phyloP scores from a whole-genome alignment of 163 green algal species.

The Chlamydomonas reinhardtii region DNA sequence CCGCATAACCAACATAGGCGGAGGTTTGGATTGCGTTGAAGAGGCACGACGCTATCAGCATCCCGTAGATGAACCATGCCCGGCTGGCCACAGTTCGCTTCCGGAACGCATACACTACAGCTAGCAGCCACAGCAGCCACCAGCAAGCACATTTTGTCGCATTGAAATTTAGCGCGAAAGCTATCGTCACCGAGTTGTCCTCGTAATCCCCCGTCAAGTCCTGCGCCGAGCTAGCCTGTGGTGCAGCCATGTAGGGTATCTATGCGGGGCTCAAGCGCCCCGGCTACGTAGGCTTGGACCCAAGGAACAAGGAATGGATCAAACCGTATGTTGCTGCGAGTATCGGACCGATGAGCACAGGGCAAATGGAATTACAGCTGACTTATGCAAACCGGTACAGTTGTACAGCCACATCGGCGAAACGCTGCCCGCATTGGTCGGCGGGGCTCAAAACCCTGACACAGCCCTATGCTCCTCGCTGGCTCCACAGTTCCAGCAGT shows the following conservation, averaged over 20 bases:
- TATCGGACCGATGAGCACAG: no score
- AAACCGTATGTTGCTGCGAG: no score
- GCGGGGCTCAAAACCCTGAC: no score
- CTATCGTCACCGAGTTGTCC: not conserved
- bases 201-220: not conserved
- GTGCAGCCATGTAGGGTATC: not conserved
- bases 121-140: not conserved
- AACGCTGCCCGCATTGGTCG: no score
- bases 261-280: no score
- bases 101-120: not conserved
- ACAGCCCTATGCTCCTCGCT: no score
- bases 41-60: not conserved
- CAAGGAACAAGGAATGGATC: no score
- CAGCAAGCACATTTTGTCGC: not conserved
- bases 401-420: no score
- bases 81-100: slow-evolving; percentile 7
- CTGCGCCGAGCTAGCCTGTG: not conserved
- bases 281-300: no score
- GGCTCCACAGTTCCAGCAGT: no score
- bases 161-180: slow-evolving; percentile 17
- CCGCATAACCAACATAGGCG: not conserved
- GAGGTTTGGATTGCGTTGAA: slow-evolving; percentile 14
- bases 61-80: slow-evolving; percentile 32
- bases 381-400: no score
- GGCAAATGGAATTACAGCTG: no score